Conservation (phyloP, 306 rosid species). For the Quercus dentata region DNA sequence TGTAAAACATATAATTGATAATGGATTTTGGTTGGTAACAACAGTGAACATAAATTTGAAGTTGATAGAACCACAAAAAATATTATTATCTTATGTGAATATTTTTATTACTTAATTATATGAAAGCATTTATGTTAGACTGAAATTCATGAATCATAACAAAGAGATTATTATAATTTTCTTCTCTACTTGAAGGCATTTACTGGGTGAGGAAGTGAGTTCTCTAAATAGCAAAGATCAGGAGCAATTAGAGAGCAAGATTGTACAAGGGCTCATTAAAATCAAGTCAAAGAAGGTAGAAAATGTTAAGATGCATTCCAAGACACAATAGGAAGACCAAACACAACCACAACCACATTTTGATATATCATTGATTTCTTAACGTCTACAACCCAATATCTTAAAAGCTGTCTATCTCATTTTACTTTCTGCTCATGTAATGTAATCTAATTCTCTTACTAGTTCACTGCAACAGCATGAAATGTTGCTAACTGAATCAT, state of each 20-base stretch:
- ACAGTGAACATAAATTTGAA: no score
- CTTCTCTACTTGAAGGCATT: constrained; percentile 46
- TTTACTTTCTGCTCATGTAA: not conserved
- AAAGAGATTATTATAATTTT: not conserved
- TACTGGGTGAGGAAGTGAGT: constrained; percentile 88
- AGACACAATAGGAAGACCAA: not conserved
- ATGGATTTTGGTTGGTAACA: no score
- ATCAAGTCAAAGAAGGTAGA: constrained; percentile 88
- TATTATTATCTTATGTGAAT: no score
- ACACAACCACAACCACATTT: no score
- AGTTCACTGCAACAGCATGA: constrained; percentile 50
- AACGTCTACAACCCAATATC: not conserved
- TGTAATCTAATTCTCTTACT: not conserved
- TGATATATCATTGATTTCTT: no score
- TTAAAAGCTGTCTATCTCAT: not conserved
- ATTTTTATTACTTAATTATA: no score
- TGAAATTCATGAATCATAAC: no score
- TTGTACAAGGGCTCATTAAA: constrained; percentile 77
- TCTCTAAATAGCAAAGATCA: constrained; percentile 72
- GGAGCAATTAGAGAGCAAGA: constrained; percentile 85
- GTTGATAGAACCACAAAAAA: no score
- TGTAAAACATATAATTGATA: no score
- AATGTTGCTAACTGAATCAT: constrained; percentile 55
- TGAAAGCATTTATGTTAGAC: no score
- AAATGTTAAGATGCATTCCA: not conserved